Evolutionary conservation across 2,329 filamentous ascomycete species (phyloP).

Genomic region (Bretziella fagacearum): DNA sequence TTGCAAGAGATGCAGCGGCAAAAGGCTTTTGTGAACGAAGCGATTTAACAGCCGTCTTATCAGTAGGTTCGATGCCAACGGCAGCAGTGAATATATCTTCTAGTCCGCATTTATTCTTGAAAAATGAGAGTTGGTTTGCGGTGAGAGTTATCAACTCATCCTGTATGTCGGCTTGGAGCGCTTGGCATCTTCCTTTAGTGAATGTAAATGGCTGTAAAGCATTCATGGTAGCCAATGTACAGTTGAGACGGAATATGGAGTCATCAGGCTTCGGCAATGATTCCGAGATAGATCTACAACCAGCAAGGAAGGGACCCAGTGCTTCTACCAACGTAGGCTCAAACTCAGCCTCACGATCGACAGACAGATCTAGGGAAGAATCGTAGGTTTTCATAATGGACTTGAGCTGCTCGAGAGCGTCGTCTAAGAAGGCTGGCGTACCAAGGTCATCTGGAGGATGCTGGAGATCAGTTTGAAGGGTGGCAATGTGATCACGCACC

Average conservation of each 20-base stretch:
- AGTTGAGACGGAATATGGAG: conserved; percentile 60
- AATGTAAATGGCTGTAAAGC: conserved; percentile 47
- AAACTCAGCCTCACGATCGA: conserved; percentile 50
- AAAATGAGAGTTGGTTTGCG: conserved; percentile 52
- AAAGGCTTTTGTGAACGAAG: conserved; percentile 38
- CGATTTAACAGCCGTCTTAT: conserved; percentile 25
- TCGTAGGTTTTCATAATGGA: conserved; percentile 77
- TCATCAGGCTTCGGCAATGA: conserved; percentile 40
- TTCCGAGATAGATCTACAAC: conserved; percentile 53
- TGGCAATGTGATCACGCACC: conserved; percentile 63
- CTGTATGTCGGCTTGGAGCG: conserved; percentile 40
- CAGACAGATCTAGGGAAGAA: conserved; percentile 49
- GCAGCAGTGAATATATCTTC: conserved; percentile 34
- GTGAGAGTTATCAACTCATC: conserved; percentile 40
- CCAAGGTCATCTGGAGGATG: conserved; percentile 55
- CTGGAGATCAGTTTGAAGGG: conserved; percentile 55
- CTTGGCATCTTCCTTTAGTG: conserved; percentile 35
- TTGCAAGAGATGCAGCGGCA: conserved; percentile 41
- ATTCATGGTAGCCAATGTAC: conserved; percentile 39
- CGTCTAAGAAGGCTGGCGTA: conserved; percentile 62
- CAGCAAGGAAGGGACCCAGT: conserved; percentile 68
- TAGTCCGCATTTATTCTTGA: conserved; percentile 60
- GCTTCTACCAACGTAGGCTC: conserved; percentile 58
- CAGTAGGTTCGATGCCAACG: conserved; percentile 22
- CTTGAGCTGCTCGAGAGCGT: conserved; percentile 61